phyloP scores from a whole-genome alignment of 2,329 filamentous ascomycete species.

The Colletotrichum caudatum region DNA sequence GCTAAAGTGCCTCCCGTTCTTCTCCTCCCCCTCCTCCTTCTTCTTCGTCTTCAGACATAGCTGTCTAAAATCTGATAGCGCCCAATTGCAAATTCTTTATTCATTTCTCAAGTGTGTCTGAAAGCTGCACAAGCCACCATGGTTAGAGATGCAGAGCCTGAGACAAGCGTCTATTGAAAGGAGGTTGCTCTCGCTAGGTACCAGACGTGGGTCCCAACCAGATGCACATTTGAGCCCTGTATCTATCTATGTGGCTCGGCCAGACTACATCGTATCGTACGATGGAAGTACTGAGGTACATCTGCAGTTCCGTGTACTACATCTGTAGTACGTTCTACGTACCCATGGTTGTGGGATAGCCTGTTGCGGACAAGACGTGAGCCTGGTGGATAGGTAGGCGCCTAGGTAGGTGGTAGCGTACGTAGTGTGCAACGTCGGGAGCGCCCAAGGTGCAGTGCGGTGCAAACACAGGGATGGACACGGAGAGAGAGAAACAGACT shows the following conservation, averaged over 20 bases:
- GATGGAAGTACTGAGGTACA: too few species aligned
- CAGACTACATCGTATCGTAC: not conserved
- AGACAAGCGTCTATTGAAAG: not conserved
- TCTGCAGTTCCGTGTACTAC: too few species aligned
- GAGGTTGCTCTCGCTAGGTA: too few species aligned
- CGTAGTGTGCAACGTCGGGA: conserved; percentile 8
- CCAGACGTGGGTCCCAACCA: not conserved
- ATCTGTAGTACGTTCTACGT: too few species aligned
- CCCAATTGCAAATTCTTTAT: not conserved
- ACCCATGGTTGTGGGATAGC: too few species aligned
- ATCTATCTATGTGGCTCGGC: too few species aligned
- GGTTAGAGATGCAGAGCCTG: not conserved
- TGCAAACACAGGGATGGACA: conserved; percentile 3
- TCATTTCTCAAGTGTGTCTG: not conserved
- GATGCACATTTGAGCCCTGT: not conserved
- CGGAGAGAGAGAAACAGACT: not conserved
- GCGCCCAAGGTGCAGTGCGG: conserved; percentile 1
- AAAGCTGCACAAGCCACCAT: not conserved
- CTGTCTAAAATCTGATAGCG: not conserved
- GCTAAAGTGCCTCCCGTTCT: not conserved
- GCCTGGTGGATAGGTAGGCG: too few species aligned
- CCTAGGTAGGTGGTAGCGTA: not conserved
- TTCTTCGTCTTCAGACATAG: not conserved
- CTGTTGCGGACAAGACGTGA: not conserved
- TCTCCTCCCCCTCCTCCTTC: not conserved